Evolutionary conservation across 1,139 yeast genomes (phyloP).

Genomic region (Protomyces inundatus): DNA sequence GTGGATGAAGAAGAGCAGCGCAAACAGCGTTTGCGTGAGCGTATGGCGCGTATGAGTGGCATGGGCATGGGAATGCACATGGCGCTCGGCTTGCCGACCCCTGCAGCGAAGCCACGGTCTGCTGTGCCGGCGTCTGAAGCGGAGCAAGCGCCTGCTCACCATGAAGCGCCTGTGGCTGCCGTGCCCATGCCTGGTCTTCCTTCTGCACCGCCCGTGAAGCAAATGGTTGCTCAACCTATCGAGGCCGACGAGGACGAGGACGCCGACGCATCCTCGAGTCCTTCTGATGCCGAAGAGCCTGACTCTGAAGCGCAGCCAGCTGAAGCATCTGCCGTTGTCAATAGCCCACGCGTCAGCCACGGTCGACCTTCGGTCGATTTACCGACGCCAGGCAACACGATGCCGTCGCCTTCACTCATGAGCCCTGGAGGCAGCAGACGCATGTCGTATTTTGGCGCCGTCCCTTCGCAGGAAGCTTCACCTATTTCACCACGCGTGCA

Average conservation of each 20-base stretch:
- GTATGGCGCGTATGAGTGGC: conserved; percentile 95
- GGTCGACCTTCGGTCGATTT: neutral
- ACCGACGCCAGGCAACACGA: conserved; percentile 23
- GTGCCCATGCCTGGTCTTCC: conserved; percentile 48
- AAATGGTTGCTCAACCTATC: no score
- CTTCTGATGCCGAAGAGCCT: neutral
- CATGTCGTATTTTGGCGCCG: neutral
- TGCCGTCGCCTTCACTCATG: conserved; percentile 25
- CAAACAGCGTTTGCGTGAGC: conserved; percentile 72
- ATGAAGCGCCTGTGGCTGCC: conserved; percentile 46
- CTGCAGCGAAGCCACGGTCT: conserved; percentile 37
- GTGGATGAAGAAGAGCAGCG: conserved; percentile 74
- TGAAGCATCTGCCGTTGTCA: neutral
- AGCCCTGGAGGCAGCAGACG: conserved; percentile 10
- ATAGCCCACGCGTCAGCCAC: neutral
- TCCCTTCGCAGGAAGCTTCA: neutral
- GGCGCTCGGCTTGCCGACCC: conserved; percentile 38
- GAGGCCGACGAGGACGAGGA: neutral
- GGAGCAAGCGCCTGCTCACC: conserved; percentile 30
- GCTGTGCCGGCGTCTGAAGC: conserved; percentile 35
- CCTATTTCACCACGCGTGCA: neutral
- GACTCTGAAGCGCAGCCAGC: neutral
- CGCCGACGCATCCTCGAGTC: neutral
- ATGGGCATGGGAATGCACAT: conserved; percentile 63
- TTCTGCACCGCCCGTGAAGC: conserved; percentile 28